phyloP scores from a whole-genome alignment of 495 filamentous ascomycete species.

The Podospora didyma region DNA sequence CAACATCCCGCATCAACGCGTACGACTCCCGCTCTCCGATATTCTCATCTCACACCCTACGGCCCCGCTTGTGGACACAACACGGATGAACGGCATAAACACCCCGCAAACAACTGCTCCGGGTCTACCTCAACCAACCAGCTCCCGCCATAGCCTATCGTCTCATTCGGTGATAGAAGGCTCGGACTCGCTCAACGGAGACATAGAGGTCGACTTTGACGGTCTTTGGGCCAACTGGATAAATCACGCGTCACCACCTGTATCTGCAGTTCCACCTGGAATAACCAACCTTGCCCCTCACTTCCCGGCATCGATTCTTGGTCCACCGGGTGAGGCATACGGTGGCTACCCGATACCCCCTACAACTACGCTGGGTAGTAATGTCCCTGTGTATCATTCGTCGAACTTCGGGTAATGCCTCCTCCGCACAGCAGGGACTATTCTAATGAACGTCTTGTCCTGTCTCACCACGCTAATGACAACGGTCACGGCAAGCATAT shows the following conservation, averaged over 20 bases:
- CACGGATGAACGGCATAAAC: slow-evolving; percentile 18
- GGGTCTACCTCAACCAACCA: slow-evolving; percentile 1
- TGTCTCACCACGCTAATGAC: no score
- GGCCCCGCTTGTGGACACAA: slow-evolving; percentile 4
- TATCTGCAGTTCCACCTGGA: slow-evolving; percentile 8
- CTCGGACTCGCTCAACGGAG: slow-evolving; percentile 24
- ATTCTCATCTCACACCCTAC: slow-evolving; percentile 13
- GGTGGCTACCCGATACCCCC: slow-evolving; percentile 11
- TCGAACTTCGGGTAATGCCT: slow-evolving; percentile 13
- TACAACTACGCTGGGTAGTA: slow-evolving; percentile 1
- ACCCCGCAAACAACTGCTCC: slow-evolving; percentile 1
- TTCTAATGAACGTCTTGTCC: no score
- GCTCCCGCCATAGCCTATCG: slow-evolving; percentile 12
- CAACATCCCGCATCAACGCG: slow-evolving; percentile 14
- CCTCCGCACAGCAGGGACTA: no score
- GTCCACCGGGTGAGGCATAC: slow-evolving; percentile 17
- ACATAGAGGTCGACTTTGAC: slow-evolving; percentile 54
- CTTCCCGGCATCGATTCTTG: slow-evolving; percentile 16
- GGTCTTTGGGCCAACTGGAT: slow-evolving; percentile 50
- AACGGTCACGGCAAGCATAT: no score
- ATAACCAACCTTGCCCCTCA: slow-evolving; percentile 14
- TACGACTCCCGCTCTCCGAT: slow-evolving; percentile 15
- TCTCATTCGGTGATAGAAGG: slow-evolving; percentile 12
- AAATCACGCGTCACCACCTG: slow-evolving; percentile 19
- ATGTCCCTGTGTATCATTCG: slow-evolving; percentile 11